phyloP scores from a whole-genome alignment of 805 yeast genomes.

The Ogataea trehalophila region DNA sequence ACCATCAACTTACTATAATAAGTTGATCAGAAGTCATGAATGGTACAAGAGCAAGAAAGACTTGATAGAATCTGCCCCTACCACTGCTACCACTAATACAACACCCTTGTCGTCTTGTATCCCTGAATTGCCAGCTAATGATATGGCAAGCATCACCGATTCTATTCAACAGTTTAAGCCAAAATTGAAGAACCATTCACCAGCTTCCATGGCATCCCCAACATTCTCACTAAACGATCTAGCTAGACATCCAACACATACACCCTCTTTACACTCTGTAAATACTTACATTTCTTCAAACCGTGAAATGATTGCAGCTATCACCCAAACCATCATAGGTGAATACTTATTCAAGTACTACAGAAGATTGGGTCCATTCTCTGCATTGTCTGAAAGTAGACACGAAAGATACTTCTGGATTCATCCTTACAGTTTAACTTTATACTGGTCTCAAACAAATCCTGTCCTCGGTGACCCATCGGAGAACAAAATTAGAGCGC shows the following conservation, averaged over 20 bases:
- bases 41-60: conserved; percentile 24
- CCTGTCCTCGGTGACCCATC: conserved; percentile 72
- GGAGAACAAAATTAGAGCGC: conserved; percentile 64
- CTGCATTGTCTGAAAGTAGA: conserved; percentile 69
- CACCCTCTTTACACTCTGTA: conserved; percentile 30
- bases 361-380: conserved; percentile 69
- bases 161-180: conserved; percentile 24
- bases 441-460: conserved; percentile 82
- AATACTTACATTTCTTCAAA: conserved; percentile 66
- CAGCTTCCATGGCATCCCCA: conserved; percentile 4
- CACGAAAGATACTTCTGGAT: conserved; percentile 96
- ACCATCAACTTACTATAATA: conserved; percentile 60
- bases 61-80: not conserved
- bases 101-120: conserved; percentile 3
- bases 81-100: not conserved
- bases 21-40: conserved; percentile 42
- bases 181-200: not conserved
- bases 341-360: conserved; percentile 84
- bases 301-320: conserved; percentile 72
- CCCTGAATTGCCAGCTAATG: conserved; percentile 10
- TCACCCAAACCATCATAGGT: conserved; percentile 91
- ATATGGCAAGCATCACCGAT: conserved; percentile 11
- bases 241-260: conserved; percentile 12
- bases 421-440: conserved; percentile 86
- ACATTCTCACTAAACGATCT: conserved; percentile 12